phyloP scores from a whole-genome alignment of 2,329 filamentous ascomycete species.

The Aureobasidium zeae region DNA sequence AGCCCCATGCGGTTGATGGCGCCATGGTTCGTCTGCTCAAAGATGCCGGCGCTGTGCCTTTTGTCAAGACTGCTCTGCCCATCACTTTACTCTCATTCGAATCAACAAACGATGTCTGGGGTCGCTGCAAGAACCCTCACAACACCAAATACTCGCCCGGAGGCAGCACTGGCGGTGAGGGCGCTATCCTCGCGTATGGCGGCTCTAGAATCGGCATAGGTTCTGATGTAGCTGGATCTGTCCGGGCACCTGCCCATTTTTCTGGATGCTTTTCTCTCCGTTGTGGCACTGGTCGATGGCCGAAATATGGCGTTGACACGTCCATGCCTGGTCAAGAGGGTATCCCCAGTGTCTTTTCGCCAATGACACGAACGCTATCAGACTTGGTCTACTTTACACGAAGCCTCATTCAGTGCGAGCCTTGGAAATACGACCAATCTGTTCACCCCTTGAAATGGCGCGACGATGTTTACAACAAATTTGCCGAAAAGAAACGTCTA shows the following conservation, averaged over 20 bases:
- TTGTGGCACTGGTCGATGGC: constrained; percentile 85
- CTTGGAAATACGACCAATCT: constrained; percentile 80
- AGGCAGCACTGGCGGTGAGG: constrained; percentile 79
- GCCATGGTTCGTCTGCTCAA: constrained; percentile 67
- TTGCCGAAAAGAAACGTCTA: constrained; percentile 52
- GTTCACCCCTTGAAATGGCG: constrained; percentile 82
- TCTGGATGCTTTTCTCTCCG: constrained; percentile 79
- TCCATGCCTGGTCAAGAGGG: constrained; percentile 92
- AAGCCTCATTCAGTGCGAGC: constrained; percentile 67
- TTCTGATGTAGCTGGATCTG: constrained; percentile 82
- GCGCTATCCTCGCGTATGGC: constrained; percentile 69
- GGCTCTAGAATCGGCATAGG: constrained; percentile 81
- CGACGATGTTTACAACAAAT: constrained; percentile 52
- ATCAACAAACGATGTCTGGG: constrained; percentile 72
- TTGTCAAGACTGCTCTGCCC: constrained; percentile 86
- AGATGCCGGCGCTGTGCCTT: constrained; percentile 77
- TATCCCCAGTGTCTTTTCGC: constrained; percentile 78
- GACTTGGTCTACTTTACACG: constrained; percentile 80
- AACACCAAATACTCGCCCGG: constrained; percentile 77
- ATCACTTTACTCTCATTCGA: constrained; percentile 83
- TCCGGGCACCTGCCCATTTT: constrained; percentile 79
- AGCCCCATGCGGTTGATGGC: constrained; percentile 59
- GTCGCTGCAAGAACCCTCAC: constrained; percentile 71
- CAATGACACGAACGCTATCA: constrained; percentile 78
- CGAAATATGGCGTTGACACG: constrained; percentile 71